Conservation (phyloP, 163 green algal species). For the Chloroidium sp. region DNA sequence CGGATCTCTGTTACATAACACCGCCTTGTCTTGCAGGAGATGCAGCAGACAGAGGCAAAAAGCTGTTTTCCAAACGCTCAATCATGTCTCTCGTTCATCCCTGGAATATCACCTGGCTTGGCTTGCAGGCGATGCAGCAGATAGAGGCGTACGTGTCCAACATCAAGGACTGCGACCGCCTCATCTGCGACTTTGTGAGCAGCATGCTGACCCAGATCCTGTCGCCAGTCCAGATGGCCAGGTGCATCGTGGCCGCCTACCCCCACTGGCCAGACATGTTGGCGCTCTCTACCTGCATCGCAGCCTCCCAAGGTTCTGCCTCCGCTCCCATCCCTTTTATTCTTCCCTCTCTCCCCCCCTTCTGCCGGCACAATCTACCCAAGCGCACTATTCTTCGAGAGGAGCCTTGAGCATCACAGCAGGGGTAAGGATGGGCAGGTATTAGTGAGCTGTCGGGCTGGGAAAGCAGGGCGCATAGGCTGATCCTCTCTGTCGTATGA, state of each 20-base stretch:
- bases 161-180: background rate
- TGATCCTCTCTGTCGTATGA: no score
- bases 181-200: conserved; percentile 1
- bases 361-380: no score
- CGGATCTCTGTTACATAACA: no score
- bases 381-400: no score
- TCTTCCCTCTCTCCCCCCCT: no score
- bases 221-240: background rate
- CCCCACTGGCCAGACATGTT: background rate
- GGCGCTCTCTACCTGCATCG: background rate
- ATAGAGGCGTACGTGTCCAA: background rate
- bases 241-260: background rate
- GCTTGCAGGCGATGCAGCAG: background rate
- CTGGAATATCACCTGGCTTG: background rate
- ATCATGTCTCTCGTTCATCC: background rate
- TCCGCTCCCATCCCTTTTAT: background rate
- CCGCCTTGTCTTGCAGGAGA: no score
- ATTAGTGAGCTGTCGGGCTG: no score
- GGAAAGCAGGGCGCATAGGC: no score
- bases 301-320: background rate
- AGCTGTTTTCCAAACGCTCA: no score
- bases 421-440: no score
- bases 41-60: no score
- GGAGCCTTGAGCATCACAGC: no score
- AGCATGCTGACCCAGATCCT: conserved; percentile 1